phyloP scores from a whole-genome alignment of 768 basidiomycete species.

The Leccinum truebloodii region DNA sequence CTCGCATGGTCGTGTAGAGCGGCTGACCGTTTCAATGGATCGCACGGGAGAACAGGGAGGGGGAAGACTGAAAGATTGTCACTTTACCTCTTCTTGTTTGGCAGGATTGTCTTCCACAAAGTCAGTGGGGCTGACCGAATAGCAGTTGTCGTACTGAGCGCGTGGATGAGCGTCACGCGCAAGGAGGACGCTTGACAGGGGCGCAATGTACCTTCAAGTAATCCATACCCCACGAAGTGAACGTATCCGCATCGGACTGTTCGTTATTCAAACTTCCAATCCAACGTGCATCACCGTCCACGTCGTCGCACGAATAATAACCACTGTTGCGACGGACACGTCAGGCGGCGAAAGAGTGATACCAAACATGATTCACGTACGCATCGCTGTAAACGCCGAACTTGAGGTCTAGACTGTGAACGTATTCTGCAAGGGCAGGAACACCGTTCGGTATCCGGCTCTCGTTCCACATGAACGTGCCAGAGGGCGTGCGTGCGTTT shows the following conservation, averaged over 20 bases:
- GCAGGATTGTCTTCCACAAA: constrained; percentile 4
- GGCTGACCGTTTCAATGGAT: neutral
- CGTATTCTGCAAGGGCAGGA: constrained; percentile 12
- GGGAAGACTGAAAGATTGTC: neutral
- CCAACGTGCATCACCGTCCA: neutral
- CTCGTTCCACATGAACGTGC: constrained; percentile 10
- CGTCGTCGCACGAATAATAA: constrained; percentile 9
- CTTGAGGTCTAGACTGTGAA: constrained; percentile 9
- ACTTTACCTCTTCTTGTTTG: constrained; percentile 6
- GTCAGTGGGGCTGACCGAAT: constrained; percentile 3
- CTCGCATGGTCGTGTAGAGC: constrained; percentile 7
- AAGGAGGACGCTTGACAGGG: too few species aligned
- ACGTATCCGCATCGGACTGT: constrained; percentile 8
- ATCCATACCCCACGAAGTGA: constrained; percentile 9
- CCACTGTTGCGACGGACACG: constrained; percentile 4
- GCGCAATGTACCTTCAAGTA: constrained; percentile 14
- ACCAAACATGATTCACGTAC: constrained; percentile 1
- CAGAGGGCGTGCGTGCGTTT: constrained; percentile 3
- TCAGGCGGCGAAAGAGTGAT: neutral
- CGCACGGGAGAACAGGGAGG: neutral
- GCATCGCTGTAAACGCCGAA: constrained; percentile 17
- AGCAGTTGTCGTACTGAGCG: constrained; percentile 19
- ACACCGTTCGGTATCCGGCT: constrained; percentile 14
- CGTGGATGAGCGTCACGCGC: neutral
- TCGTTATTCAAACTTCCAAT: constrained; percentile 15